Evolutionary conservation across 306 rosid species (phyloP), one percentile per base, ranked within the genome.

Genomic region (Dryas octopetala): DNA sequence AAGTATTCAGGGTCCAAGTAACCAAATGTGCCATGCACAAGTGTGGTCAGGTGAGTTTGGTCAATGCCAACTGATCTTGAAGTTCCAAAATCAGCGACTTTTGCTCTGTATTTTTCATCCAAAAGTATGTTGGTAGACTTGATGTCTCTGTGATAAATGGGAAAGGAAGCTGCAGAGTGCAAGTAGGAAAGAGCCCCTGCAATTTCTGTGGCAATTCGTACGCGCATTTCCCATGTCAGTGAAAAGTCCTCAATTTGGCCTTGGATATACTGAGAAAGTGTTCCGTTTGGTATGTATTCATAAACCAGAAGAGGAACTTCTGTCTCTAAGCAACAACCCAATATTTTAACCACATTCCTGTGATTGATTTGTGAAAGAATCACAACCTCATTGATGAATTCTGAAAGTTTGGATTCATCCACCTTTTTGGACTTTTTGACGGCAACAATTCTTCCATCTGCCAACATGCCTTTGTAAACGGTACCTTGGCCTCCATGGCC

Each of bases 401-500:
- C 12, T n/a, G 63, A 53, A 1, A 70, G 50, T 40, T 2, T 19
- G 26, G 6, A 19, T 65, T 64, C 50, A 6, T 59, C 74, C 19
- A 69, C 44, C 19, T 2, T 59, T 40, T 12, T 53, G 1, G 73
- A 72, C 53, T 38, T 78, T 45, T 78, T 78, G 2, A 78, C 49
- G 0, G 82, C 82, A 11, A 63, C 73, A 15, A 78, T 71, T 51
- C 40, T 72, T 46, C 78, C 82, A 17, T 78, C 72, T 6, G 54
- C 2, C 6, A 75, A 17, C 74, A 70, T 53, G 5, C 76, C 76
- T 13, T 71, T 71, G 66, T 71, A 71, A 5, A 71, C 76, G 13
- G 80, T 76, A 10, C 83, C 83, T 32, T 79, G 74, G 38, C 83
- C 70, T 47, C 83, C 83, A 1, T 73, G 58, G 8, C 78, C 78